Conservation (phyloP, 2,329 filamentous ascomycete species). For the Beauveria brongniartii region DNA sequence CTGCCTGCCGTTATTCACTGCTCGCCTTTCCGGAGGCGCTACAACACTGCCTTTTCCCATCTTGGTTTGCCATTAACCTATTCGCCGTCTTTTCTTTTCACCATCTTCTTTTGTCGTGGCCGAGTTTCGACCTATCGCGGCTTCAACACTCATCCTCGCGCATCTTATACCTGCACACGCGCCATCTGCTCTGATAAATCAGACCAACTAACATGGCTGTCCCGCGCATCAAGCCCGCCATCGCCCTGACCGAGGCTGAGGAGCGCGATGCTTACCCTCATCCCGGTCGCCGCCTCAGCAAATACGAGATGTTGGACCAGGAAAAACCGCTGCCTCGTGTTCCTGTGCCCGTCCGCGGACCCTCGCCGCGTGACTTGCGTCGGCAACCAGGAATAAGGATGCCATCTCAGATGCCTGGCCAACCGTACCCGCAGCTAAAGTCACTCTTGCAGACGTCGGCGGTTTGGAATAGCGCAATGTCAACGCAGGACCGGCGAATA, state of each 20-base stretch:
- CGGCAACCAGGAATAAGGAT: background rate
- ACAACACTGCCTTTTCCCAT: background rate
- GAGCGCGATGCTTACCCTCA: constrained; percentile 9
- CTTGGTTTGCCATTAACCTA: background rate
- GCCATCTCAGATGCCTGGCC: background rate
- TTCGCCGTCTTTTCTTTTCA: background rate
- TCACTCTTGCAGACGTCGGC: background rate
- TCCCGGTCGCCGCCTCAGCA: constrained; percentile 9
- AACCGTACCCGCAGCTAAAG: background rate
- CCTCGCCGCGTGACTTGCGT: background rate
- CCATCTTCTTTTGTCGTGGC: no score
- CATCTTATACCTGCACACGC: background rate
- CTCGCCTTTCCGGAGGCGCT: background rate
- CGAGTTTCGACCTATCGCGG: no score
- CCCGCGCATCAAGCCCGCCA: constrained; percentile 7
- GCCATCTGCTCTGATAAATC: background rate
- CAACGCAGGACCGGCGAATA: background rate
- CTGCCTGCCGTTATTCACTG: background rate
- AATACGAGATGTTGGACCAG: background rate
- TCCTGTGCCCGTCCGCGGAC: background rate
- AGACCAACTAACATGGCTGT: background rate
- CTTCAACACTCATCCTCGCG: no score
- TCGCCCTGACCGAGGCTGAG: constrained; percentile 3
- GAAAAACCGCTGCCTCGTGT: constrained; percentile 4
- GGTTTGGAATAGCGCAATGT: no score